Base-by-base conservation (phyloP, 192 early-diverging fungal species). In the Backusella circina region DNA sequence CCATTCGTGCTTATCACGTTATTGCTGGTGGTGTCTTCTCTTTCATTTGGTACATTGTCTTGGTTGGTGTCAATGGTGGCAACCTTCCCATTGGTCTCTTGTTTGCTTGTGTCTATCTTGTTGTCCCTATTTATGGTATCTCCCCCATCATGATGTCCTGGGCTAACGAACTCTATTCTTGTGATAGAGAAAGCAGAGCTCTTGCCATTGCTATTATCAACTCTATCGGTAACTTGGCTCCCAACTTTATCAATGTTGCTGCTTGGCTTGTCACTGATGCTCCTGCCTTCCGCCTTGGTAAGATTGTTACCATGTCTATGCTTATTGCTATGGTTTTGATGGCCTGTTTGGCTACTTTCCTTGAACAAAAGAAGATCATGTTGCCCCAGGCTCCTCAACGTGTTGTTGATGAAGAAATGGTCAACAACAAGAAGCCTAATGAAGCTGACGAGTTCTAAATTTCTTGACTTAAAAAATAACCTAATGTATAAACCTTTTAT, bases 71-170 rank as follows among this genome's bases (percentile, higher is more conserved):
- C n/a, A 72, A 72, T 65, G 76, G 76, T 15, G 76, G 76, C 9
- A 38, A 77, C 15, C 38, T 72, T 26, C 69, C 76, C n/a, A 50
- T 66, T 13, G 57, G 26, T 2, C 64, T 77, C 9, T 50, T 77
- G n/a, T 77, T 77, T 73, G 65, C 72, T 3, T 39, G 57, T 51
- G 71, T 65, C 38, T 77, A 73, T 51, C 66, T 77, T 61, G 39
- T 73, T 10, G 18, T 65, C n/a, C 76, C 76, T 16, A 64, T 77
- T 18, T 71, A 73, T 39, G 76, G 76, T 51, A 32, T 72, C n/a
- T 65, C 54, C 26, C 76, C 76, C 15, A 61, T 77, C 65, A 71
- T 77, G 68, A 77, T 77, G 76, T 73, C 70, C 15, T 77, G 76
- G 76, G 23, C 41, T 15, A 77, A 77, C 32, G 76, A 77, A 67